Conservation (phyloP, 164 flowering plant genomes). For the Macadamia tetraphylla region DNA sequence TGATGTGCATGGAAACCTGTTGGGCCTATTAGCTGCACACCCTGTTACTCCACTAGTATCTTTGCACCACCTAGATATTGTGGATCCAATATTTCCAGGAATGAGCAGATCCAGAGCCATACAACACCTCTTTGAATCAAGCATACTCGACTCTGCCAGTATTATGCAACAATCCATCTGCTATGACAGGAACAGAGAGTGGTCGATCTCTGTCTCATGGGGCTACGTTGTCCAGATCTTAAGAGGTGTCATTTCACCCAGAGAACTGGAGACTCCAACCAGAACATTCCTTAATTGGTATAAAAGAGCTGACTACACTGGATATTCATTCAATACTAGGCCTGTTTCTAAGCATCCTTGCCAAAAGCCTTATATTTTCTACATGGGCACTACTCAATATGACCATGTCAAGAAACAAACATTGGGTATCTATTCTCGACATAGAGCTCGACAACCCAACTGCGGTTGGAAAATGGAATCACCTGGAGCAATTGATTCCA, state of each 20-base stretch:
- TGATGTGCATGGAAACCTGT: constrained; percentile 63
- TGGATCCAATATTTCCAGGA: constrained; percentile 56
- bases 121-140: constrained; percentile 34
- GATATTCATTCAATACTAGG: constrained; percentile 68
- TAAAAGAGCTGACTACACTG: constrained; percentile 50
- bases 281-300: constrained; percentile 74
- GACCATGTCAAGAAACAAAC: constrained; percentile 35
- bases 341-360: constrained; percentile 58
- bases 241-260: constrained; percentile 52
- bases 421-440: constrained; percentile 31
- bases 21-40: constrained; percentile 60
- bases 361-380: constrained; percentile 52
- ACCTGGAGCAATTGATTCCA: constrained; percentile 44
- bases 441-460: constrained; percentile 22
- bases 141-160: constrained; percentile 51
- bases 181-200: constrained; percentile 40
- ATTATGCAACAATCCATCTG: constrained; percentile 69
- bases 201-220: constrained; percentile 70
- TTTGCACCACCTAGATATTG: constrained; percentile 67
- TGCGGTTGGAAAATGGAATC: constrained; percentile 72
- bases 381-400: constrained; percentile 27
- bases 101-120: constrained; percentile 33
- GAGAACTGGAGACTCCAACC: constrained; percentile 68
- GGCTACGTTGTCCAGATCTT: constrained; percentile 60
- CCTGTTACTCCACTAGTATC: constrained; percentile 61